These are phyloP conservation scores for Persicaria maculosa DNA, from an alignment of 148 eudicot genomes.

Conservation along the genomic window DNA sequence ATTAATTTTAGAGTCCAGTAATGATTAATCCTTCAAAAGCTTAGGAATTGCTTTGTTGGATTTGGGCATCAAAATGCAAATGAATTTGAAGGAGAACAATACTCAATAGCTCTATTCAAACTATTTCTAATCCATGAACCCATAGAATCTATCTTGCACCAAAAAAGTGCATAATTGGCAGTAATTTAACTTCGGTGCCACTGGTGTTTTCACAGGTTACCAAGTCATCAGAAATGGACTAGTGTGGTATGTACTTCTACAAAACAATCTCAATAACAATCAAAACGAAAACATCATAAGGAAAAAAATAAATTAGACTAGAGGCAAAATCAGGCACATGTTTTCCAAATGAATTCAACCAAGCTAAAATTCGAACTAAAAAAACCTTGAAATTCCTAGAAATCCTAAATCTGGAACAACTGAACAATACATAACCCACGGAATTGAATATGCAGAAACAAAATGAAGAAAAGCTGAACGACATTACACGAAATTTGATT, in stretches of 20 bases:
- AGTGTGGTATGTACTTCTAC: neutral
- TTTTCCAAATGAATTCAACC: neutral
- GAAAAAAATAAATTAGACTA: neutral
- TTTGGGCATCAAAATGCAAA: neutral
- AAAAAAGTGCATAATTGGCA: neutral
- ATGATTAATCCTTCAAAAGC: neutral
- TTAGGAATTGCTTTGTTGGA: neutral
- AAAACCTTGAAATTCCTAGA: neutral
- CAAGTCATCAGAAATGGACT: neutral
- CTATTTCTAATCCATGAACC: neutral
- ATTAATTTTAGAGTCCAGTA: neutral
- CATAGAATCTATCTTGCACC: neutral
- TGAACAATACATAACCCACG: neutral
- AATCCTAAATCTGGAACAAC: neutral
- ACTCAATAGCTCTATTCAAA: constrained; percentile 3
- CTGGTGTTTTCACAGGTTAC: neutral
- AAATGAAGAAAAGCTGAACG: neutral
- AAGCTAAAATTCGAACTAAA: neutral
- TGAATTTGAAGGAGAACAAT: neutral
- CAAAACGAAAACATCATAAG: neutral
- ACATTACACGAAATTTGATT: neutral
- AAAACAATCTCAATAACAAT: neutral
- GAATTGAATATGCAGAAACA: neutral
- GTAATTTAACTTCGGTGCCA: neutral
- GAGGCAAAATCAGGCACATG: neutral